Evolutionary conservation across 2,329 filamentous ascomycete genomes (phyloP).

Genomic region (Apiospora hydei): DNA sequence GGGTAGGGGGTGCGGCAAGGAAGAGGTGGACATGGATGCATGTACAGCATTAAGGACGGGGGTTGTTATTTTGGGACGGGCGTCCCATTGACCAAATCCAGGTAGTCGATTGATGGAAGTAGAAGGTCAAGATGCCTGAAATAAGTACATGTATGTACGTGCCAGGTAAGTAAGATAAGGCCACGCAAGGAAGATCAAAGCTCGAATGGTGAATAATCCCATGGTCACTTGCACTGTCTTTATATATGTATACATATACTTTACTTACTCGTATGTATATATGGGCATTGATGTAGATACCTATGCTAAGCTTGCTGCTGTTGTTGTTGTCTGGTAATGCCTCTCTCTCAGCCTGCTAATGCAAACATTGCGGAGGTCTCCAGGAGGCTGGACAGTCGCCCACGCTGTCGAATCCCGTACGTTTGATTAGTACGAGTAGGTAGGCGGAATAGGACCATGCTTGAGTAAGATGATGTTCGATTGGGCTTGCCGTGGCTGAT

Average conservation of each 20-base stretch:
- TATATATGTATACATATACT: neutral
- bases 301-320: neutral
- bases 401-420: neutral
- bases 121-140: neutral
- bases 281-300: too few relatives aligned
- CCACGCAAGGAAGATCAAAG: neutral
- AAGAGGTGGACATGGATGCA: constrained; percentile 9
- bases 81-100: constrained; percentile 12
- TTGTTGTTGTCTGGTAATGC: neutral
- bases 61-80: neutral
- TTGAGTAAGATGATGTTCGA: neutral
- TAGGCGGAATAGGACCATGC: neutral
- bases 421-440: neutral
- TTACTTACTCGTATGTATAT: too few relatives aligned
- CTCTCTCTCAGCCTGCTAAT: neutral
- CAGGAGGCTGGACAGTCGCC: neutral
- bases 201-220: neutral
- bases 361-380: neutral
- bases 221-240: neutral
- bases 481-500: constrained; percentile 2
- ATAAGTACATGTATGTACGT: neutral
- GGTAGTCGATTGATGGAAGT: neutral
- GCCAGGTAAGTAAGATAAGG: neutral
- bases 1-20: constrained; percentile 19
- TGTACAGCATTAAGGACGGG: constrained; percentile 2